Evolutionary conservation across 2,329 filamentous ascomycete species (phyloP), one percentile per base, ranked within the genome.

Genomic region (Penicillium sp.): DNA sequence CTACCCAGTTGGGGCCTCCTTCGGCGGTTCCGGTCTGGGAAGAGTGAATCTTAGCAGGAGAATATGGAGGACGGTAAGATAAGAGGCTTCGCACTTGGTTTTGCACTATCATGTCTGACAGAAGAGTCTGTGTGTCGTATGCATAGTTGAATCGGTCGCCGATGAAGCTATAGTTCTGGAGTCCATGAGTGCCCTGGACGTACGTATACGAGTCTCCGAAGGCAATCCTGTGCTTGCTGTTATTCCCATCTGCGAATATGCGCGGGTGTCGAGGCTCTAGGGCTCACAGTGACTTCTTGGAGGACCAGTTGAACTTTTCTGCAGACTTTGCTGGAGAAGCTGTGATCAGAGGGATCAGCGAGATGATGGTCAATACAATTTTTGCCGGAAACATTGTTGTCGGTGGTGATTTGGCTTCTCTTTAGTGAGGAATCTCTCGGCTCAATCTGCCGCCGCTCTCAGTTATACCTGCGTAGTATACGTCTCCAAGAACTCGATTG

Each of bases 1-100:
- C 73, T 4, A 77, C 66, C 75, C 75, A 79, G 39, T 79, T 76
- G 0, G 75, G 72, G 0, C 76, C 75, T 1, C 74, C 76, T 38
- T 74, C 71, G 13, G 74, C 74, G 0, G 73, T 74, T n/a, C 60
- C 61, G 2, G 67, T 72, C 47, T 73, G 69, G 26, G 25, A 3
- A 9, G 6, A 15, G 11, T 17, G 4, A 16, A n/a, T 18, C 3
- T 17, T 42, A 7, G 33, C n/a, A 10, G n/a, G n/a, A 33, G 10
- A 31, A 17, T 39, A 27, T 20, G 9, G 0, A 4, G 3, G 4
- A 11, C 1, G 8, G 5, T 18, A 4, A 5, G 4, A 5, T 4
- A n/a, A 17, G 13, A 11, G 10, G 8, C 18, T 32, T 29, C 50
- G 42, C 33, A 57, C 58, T 43, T 58, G 56, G 26, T 78, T 77